Evolutionary conservation across 2,329 filamentous ascomycete species (phyloP), one percentile per base, ranked within the genome.

Genomic region (Microdochium trichocladiopsis): DNA sequence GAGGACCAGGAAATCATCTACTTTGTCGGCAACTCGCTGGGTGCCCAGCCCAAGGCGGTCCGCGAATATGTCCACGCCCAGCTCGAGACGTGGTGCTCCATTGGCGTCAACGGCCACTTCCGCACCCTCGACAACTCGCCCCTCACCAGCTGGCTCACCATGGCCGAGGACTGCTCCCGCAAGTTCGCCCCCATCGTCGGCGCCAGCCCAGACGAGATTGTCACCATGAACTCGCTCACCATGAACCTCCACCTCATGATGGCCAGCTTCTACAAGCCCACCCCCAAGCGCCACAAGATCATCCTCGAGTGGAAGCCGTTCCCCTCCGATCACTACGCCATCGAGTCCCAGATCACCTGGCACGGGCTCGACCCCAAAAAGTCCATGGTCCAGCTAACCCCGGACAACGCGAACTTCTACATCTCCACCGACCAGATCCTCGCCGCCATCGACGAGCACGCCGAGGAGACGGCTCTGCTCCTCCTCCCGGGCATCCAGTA

Each of bases 241-340:
- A 82, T 79, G 22, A 95, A 95, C 66, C 66, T 95, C 54, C 90
- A 95, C 66, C 69, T 95, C 16, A 73, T 94, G 62, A 84, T 95
- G 84, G 85, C 87, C 8, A 89, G 86, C 69, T 95, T 95, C 71
- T 95, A 93, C 71, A 76, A 73, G 51, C 90, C 90, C 0, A 86
- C 77, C 0, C 63, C 77, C 70, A 69, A 69, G 59, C 68, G 75
- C 37, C 86, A 87, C 71, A 94, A 93, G 72, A 87, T 95, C 56
- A 87, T 95, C 50, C 77, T 93, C n/a, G 90, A 96, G 68, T 89
- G 88, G 69, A 91, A 91, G 64, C 90, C 91, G 0, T 96, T 96
- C 60, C 92, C 91, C 0, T 92, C 87, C 66, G 91, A 96, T 63
- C 86, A 90, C 80, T 95, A 92, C 66, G 89, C 88, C 3, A 82